phyloP scores from a whole-genome alignment of 2,329 filamentous ascomycete species.

The Colletotrichum sp. region DNA sequence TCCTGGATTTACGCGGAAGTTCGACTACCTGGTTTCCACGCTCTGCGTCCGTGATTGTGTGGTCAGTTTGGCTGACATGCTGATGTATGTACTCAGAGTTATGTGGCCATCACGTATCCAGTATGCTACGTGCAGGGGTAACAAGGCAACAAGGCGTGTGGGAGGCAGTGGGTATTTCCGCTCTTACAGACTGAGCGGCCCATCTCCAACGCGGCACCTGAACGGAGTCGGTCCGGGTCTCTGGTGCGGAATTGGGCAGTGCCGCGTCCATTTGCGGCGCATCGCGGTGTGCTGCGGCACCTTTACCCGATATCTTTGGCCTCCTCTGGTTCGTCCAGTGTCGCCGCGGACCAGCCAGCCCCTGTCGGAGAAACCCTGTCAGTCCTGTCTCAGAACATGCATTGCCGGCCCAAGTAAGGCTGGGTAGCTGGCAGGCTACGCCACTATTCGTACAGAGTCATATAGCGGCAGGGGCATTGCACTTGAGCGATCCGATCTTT shows the following conservation, averaged over 20 bases:
- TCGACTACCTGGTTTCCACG: not conserved
- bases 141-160: not conserved
- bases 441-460: not conserved
- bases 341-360: not conserved
- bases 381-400: slow-evolving; percentile 11
- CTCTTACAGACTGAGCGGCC: not conserved
- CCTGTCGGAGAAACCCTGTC: slow-evolving; percentile 1
- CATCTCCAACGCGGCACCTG: not conserved
- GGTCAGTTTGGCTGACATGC: not conserved
- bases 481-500: not conserved
- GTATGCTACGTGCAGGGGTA: not conserved
- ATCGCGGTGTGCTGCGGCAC: not conserved
- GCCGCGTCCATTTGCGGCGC: not conserved
- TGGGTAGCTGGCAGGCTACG: not conserved
- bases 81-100: not conserved
- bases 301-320: not conserved
- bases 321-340: not conserved
- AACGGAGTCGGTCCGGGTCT: not conserved
- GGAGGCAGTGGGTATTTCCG: not conserved
- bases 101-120: not conserved
- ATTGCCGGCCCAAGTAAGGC: not conserved
- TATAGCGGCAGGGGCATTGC: not conserved
- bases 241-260: not conserved
- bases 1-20: not conserved
- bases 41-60: not conserved